Percentiles rank a stretch among this genome's conserved stretches.
Evolutionary conservation across 495 filamentous ascomycete genomes (phyloP).

Genomic region (Aspergillus taichungensis): DNA sequence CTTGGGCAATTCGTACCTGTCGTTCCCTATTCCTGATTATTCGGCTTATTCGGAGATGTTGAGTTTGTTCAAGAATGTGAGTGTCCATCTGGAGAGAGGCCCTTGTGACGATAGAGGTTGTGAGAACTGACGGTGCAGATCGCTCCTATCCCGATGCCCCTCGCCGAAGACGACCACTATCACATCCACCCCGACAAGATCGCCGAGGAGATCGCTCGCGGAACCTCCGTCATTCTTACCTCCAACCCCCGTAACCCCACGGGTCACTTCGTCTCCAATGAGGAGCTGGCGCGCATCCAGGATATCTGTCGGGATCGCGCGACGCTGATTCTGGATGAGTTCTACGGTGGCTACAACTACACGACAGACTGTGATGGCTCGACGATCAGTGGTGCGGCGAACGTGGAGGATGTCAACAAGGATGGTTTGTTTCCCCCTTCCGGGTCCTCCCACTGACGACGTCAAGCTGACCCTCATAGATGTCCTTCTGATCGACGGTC

Average conservation of each 20-base stretch:
- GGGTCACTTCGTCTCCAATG: constrained; percentile 73
- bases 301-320: constrained; percentile 84
- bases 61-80: constrained; percentile 76
- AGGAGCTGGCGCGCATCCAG: constrained; percentile 78
- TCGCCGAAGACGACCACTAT: constrained; percentile 75
- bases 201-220: constrained; percentile 78
- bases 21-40: constrained; percentile 74
- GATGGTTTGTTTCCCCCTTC: constrained; percentile 38
- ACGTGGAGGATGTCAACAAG: constrained; percentile 61
- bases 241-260: constrained; percentile 97
- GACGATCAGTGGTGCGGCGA: constrained; percentile 78
- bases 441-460: constrained; percentile 27
- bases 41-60: constrained; percentile 95
- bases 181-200: constrained; percentile 90
- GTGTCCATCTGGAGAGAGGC: constrained; percentile 6
- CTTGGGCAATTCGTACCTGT: constrained; percentile 82
- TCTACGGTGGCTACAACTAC: constrained; percentile 95
- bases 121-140: constrained; percentile 47
- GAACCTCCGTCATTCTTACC: constrained; percentile 80
- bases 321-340: constrained; percentile 91
- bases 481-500: constrained; percentile 88
- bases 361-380: constrained; percentile 81
- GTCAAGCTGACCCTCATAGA: constrained; percentile 32
- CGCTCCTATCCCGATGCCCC: constrained; percentile 78
- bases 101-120: too few species aligned